Evolutionary conservation across 257 asterid genomes (phyloP).

Genomic region (Solanum lycopersicoides): DNA sequence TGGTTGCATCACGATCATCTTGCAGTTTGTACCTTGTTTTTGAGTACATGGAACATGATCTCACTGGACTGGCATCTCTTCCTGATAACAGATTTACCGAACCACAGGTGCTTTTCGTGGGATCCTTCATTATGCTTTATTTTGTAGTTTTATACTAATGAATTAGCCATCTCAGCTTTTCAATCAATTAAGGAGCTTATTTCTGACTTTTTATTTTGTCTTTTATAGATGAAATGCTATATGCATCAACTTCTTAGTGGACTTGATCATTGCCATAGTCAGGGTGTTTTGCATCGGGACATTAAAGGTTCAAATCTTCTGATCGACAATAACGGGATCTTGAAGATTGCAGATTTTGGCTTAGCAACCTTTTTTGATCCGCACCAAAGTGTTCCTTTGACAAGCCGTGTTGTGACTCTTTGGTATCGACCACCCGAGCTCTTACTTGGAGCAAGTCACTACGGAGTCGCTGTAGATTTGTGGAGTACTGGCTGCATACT

Average conservation of each 20-base stretch:
- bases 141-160: background rate
- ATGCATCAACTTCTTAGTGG: slow-evolving; percentile 87
- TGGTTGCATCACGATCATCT: slow-evolving; percentile 69
- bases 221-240: slow-evolving; percentile 69
- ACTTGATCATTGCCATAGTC: slow-evolving; percentile 68
- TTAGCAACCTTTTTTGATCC: slow-evolving; percentile 65
- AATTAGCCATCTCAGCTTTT: background rate
- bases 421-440: slow-evolving; percentile 99
- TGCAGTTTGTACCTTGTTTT: slow-evolving; percentile 70
- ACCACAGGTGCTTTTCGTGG: slow-evolving; percentile 50
- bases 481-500: slow-evolving; percentile 95
- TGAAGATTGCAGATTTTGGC: slow-evolving; percentile 95
- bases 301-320: slow-evolving; percentile 86
- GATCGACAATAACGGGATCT: slow-evolving; percentile 60
- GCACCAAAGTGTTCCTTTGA: slow-evolving; percentile 42
- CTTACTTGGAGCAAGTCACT: slow-evolving; percentile 69
- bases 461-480: slow-evolving; percentile 79
- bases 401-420: slow-evolving; percentile 92
- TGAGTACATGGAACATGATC: slow-evolving; percentile 97
- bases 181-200: background rate
- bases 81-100: slow-evolving; percentile 76
- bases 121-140: background rate
- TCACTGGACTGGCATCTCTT: slow-evolving; percentile 76
- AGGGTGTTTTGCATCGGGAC: slow-evolving; percentile 80
- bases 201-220: background rate